Percentiles rank a stretch among this genome's conserved stretches.
Conservation (phyloP, 129 eudicot genomes). For the Silybum marianum region DNA sequence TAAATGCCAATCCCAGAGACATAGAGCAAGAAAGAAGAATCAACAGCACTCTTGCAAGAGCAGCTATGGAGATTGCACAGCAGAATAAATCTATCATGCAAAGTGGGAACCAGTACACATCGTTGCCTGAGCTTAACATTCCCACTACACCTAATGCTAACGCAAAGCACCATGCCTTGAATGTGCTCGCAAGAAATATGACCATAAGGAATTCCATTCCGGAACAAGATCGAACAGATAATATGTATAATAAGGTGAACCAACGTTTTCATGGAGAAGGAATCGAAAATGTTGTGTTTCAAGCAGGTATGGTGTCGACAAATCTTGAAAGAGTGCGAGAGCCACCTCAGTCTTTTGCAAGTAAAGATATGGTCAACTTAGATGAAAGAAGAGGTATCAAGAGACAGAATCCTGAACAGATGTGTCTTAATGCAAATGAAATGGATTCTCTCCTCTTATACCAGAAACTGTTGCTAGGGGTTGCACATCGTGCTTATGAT, state of each 20-base stretch:
- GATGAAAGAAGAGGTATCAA: constrained; percentile 52
- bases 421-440: constrained; percentile 16
- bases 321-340: constrained; percentile 12
- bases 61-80: constrained; percentile 21
- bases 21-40: constrained; percentile 19
- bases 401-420: constrained; percentile 39
- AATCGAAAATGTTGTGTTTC: constrained; percentile 10
- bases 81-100: constrained; percentile 15
- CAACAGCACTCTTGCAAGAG: constrained; percentile 13
- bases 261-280: constrained; percentile 23
- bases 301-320: constrained; percentile 25
- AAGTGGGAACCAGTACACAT: constrained; percentile 1
- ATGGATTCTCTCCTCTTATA: constrained; percentile 38
- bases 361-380: constrained; percentile 10
- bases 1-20: constrained; percentile 28
- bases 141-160: constrained; percentile 28
- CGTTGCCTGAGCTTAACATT: constrained; percentile 5
- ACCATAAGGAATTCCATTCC: constrained; percentile 32
- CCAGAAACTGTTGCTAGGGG: constrained; percentile 32
- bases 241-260: constrained; percentile 21
- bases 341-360: constrained; percentile 17
- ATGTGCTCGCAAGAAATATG: constrained; percentile 50
- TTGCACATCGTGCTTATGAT: constrained; percentile 11
- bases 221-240: constrained; percentile 20
- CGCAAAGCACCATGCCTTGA: constrained; percentile 37